Evolutionary conservation across 2,329 filamentous ascomycete species (phyloP), one percentile per base, ranked within the genome.

Genomic region (Epichloe hybrida): DNA sequence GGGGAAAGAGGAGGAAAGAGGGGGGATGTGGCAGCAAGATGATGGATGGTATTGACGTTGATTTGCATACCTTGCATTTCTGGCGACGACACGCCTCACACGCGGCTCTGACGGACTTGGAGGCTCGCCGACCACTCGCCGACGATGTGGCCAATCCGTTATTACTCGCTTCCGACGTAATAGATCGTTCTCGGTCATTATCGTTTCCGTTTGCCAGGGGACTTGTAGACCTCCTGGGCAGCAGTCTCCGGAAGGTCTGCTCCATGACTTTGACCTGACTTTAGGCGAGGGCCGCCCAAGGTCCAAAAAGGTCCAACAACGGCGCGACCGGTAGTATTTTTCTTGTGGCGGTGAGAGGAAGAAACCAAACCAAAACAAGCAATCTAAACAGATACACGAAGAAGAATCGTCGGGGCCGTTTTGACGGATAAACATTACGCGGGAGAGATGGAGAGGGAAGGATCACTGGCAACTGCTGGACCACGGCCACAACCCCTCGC

Each of bases 31-130:
- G 23, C 23, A 5, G 20, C 9, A 12, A 34, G n/a, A 21, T 20
- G 15, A 4, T 23, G 17, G 2, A 17, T 17, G 31, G 15, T 4
- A 13, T 40, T 49, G 11, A 31, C 1, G 3, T 31, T 31, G n/a
- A 40, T 15, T 20, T 17, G 38, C 47, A 40, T 45, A 50, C 48
- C 48, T 50, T 50, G 35, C 48, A 50, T 11, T 50, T 50, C 35
- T 50, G 48, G 20, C 42, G 41, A 20, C 48, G 48, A 45, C 48
- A 50, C 11, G 48, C 39, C 23, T 50, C 48, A 40, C 48, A 50
- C 20, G 48, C 48, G 21, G 48, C 48, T 43, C 39, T 36, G 4
- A 45, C 41, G 17, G 42, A 45, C 36, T 44, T 50, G 42, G 41
- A 31, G 15, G 15, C 34, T 42, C 48, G 17, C 23, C 13, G 41